Evolutionary conservation across 176 grass and related monocot species (phyloP), one percentile per base, ranked within the genome.

Genomic region (Carex parvula): DNA sequence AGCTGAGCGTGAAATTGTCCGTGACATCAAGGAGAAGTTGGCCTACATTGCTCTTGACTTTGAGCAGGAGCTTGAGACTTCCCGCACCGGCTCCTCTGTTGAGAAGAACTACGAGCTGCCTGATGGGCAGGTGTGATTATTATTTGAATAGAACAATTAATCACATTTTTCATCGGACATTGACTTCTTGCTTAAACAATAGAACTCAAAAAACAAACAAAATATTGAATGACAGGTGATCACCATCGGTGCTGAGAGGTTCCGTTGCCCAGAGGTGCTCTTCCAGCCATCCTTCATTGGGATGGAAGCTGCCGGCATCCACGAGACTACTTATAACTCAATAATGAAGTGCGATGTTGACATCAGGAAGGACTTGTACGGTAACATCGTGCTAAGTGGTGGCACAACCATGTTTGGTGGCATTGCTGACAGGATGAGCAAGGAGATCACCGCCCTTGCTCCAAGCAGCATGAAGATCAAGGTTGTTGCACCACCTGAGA

Each of bases 311-410:
- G 87, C 90, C 0, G 90, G 90, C 3, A 91, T 91, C 55, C 87
- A 91, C 42, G 90, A 91, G 79, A 91, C 90, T 22, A 91, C 90
- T 62, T 91, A 91, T 70, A 91, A 91, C 84, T 88, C 87, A 53
- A 91, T 91, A 86, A 91, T 91, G 90, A 91, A 91, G 84, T 92
- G 90, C 24, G 90, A 92, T 44, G 87, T 92, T 9, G 90, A 92
- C 81, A 92, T 92, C 72, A 84, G 90, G 74, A 91, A 89, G 84
- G 90, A 91, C 54, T 77, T 91, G 50, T 91, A 91, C n/a, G 90
- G 90, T 9, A 91, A 92, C 74, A 92, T 92, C 18, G 90, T 92
- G 4, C 90, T 92, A 32, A 87, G 84, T 67, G 90, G 90, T 2
- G 90, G 90, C 3, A 92, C 90, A 18, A 92, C 90, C 84, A 92